These are phyloP conservation scores for Populus deltoides DNA, from an alignment of 345 rosid species.

Conservation along the genomic window DNA sequence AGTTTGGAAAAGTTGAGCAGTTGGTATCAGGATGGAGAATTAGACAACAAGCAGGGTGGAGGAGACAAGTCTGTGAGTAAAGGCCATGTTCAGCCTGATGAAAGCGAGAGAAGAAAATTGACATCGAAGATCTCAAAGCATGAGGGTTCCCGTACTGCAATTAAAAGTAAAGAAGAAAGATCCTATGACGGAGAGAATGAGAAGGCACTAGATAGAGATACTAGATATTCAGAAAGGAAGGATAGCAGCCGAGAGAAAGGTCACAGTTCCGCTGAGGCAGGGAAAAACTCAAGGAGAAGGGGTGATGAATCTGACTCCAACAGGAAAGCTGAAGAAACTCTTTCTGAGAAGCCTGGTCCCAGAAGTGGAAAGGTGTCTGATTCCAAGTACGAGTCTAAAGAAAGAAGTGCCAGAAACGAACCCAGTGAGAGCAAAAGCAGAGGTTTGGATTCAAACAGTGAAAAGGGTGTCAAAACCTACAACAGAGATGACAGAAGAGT, in stretches of 20 bases:
- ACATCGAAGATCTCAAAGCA: slow-evolving; percentile 51
- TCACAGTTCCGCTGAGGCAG: slow-evolving; percentile 60
- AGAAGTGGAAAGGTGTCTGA: slow-evolving; percentile 67
- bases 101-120: slow-evolving; percentile 57
- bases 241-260: slow-evolving; percentile 69
- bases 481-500: slow-evolving; percentile 63
- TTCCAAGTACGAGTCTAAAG: slow-evolving; percentile 51
- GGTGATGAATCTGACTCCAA: slow-evolving; percentile 70
- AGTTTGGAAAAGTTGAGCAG: slow-evolving; percentile 81
- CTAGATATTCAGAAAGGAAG: slow-evolving; percentile 57
- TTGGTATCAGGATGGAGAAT: slow-evolving; percentile 92
- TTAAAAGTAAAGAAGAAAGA: slow-evolving; percentile 72
- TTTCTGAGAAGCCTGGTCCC: slow-evolving; percentile 45
- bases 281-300: slow-evolving; percentile 70
- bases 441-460: slow-evolving; percentile 46
- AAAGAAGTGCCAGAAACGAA: slow-evolving; percentile 53
- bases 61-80: slow-evolving; percentile 59
- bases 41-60: slow-evolving; percentile 55
- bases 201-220: slow-evolving; percentile 55
- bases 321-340: slow-evolving; percentile 53
- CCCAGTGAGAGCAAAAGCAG: slow-evolving; percentile 49
- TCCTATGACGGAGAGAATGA: slow-evolving; percentile 50
- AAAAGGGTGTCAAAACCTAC: slow-evolving; percentile 54
- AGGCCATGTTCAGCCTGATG: slow-evolving; percentile 47
- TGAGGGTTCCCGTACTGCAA: slow-evolving; percentile 49